Percentiles rank a stretch among this genome's conserved stretches.
Conservation (phyloP, 306 rosid genomes). For the Prunus persica region DNA sequence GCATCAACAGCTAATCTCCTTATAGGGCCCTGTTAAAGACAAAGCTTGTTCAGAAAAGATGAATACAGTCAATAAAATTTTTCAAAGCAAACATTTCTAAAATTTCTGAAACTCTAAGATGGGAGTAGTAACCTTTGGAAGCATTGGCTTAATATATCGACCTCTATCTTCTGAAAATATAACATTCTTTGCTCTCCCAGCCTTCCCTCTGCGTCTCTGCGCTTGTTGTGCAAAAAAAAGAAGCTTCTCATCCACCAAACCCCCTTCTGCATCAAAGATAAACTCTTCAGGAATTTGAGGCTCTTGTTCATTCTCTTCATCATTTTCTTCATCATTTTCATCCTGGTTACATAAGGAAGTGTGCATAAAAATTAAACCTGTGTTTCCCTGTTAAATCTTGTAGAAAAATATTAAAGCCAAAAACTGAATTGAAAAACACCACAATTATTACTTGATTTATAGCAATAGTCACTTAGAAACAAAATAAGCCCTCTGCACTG, state of each 20-base stretch:
- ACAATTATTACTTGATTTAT: background rate
- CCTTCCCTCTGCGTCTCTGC: conserved; percentile 86
- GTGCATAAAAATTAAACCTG: conserved; percentile 23
- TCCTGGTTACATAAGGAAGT: conserved; percentile 49
- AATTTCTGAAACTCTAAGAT: conserved; percentile 7
- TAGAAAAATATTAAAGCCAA: background rate
- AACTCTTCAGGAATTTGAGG: conserved; percentile 90
- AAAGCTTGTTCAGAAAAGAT: conserved; percentile 9
- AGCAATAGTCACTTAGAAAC: conserved; percentile 14
- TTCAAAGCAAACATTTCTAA: conserved; percentile 2
- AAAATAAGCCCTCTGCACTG: background rate
- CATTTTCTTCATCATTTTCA: conserved; percentile 49
- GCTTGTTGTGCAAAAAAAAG: conserved; percentile 98
- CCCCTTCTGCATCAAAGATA: conserved; percentile 95
- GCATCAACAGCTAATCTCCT: conserved; percentile 97
- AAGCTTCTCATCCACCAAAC: conserved; percentile 94
- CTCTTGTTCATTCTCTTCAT: conserved; percentile 77
- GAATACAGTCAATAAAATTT: background rate
- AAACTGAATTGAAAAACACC: background rate
- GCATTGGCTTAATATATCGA: conserved; percentile 93
- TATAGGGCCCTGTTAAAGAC: conserved; percentile 69
- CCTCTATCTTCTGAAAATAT: conserved; percentile 99
- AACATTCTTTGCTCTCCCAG: conserved; percentile 97
- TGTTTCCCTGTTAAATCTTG: conserved; percentile 12
- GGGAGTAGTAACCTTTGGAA: conserved; percentile 66